Evolutionary conservation across 768 basidiomycete species (phyloP), one percentile per base, ranked within the genome.

Genomic region (Suillus variegatus): DNA sequence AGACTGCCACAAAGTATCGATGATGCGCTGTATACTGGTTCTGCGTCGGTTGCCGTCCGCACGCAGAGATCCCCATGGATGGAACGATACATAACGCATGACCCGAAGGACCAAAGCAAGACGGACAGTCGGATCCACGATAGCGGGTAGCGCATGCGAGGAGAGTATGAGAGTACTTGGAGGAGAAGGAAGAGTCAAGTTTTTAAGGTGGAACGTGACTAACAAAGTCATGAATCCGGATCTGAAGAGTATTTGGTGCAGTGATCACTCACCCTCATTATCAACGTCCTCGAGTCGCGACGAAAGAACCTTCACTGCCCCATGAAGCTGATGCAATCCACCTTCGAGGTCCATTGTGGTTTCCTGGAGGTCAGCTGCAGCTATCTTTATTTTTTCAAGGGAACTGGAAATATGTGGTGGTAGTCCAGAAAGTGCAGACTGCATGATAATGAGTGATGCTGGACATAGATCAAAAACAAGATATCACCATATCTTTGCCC

Each of bases 61-160:
- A 9, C 80, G 83, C 20, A 83, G 70, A 56, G 86, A 86, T 6
- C 93, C 93, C 93, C 93, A 95, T 3, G 91, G 89, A 46, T 84
- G 79, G 54, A 86, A 88, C 0, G 93, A 94, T 49, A 88, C 78
- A 70, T 87, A 90, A 16, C 92, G 91, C 61, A 93, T 77, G 36
- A 89, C 79, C 40, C 87, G 84, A 51, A 84, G 75, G 66, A 88
- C 72, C 52, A 88, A 70, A 2, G 82, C 81, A 52, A 70, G 73
- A 60, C 77, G 80, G 20, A 85, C 62, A 4, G 69, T 65, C 0
- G 75, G 73, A 47, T 83, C 76, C 1, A 71, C 65, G 56, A 85
- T 75, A 0, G 71, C 62, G 43, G 71, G 58, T 0, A 87, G 71
- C 2, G 73, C 68, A 10, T 71, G 66, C 14, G 73, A 73, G 0